These are phyloP conservation scores for Peronospora belbahrii DNA, from an alignment of 352 stramenopile species.

Conservation along the genomic window DNA sequence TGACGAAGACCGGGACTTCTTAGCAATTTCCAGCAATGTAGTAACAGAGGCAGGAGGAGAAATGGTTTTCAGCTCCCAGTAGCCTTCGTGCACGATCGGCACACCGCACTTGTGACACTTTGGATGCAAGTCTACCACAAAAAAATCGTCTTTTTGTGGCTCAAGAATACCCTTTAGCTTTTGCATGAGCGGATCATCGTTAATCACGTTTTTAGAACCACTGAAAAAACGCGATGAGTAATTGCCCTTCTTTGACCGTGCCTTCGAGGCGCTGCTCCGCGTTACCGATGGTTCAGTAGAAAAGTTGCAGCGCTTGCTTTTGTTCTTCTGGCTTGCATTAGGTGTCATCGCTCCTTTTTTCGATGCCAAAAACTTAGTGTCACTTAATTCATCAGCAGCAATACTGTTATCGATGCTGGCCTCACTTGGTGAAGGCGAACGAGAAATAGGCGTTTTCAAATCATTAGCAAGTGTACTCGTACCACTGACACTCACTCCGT, in stretches of 20 bases:
- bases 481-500: conserved; percentile 4
- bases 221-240: conserved; percentile 34
- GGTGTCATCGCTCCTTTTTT: conserved; percentile 26
- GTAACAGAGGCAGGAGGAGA: conserved; percentile 50
- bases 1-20: conserved; percentile 61
- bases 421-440: conserved; percentile 50
- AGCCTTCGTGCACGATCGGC: conserved; percentile 81
- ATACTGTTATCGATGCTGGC: conserved; percentile 24
- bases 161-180: conserved; percentile 96
- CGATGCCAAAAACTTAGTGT: conserved; percentile 6
- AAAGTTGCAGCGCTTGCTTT: conserved; percentile 53
- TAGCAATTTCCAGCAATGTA: conserved; percentile 71
- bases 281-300: conserved; percentile 55
- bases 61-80: conserved; percentile 76
- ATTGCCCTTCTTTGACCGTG: conserved; percentile 54
- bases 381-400: conserved; percentile 3
- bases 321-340: conserved; percentile 40
- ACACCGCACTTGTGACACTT: conserved; percentile 84
- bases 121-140: conserved; percentile 93
- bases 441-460: conserved; percentile 33
- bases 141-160: conserved; percentile 99
- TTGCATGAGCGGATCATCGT: conserved; percentile 94
- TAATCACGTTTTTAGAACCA: conserved; percentile 65
- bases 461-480: conserved; percentile 14
- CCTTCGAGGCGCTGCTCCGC: conserved; percentile 58